phyloP scores from a whole-genome alignment of 2,329 filamentous ascomycete genomes.

The Aspergillus piperis region DNA sequence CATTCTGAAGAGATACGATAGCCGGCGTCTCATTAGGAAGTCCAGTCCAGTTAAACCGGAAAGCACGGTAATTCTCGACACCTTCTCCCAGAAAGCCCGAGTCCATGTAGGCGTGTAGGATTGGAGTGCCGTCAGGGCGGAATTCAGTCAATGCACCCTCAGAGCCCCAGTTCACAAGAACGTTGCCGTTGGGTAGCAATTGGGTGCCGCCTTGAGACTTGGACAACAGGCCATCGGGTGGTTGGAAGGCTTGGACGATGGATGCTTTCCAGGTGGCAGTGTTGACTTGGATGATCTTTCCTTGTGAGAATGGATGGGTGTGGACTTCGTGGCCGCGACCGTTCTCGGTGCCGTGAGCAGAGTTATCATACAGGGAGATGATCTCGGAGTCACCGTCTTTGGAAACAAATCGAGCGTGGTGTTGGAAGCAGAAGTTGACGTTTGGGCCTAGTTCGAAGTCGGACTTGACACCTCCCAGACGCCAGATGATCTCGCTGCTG shows the following conservation, averaged over 20 bases:
- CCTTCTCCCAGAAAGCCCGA: conserved; percentile 32
- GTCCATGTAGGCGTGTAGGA: conserved; percentile 28
- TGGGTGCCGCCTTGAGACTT: conserved; percentile 36
- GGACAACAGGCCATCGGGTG: conserved; percentile 35
- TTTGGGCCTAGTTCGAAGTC: conserved; percentile 30
- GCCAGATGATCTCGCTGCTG: conserved; percentile 39
- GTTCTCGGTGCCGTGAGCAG: conserved; percentile 28
- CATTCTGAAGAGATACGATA: conserved; percentile 26
- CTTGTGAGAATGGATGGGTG: conserved; percentile 12
- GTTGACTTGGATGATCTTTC: too few species aligned
- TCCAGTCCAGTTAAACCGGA: conserved; percentile 39
- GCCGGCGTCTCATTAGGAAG: conserved; percentile 31
- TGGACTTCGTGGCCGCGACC: conserved; percentile 26
- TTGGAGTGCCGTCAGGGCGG: conserved; percentile 27
- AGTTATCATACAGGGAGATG: conserved; percentile 36
- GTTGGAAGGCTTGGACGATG: conserved; percentile 1
- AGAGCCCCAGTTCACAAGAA: conserved; percentile 37
- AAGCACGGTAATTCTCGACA: conserved; percentile 42
- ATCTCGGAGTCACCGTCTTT: conserved; percentile 26
- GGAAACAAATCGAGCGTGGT: conserved; percentile 35
- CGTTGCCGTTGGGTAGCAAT: conserved; percentile 35
- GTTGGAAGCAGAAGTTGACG: conserved; percentile 37
- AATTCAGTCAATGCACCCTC: conserved; percentile 37
- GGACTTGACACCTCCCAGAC: conserved; percentile 34
- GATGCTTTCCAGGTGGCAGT: too few species aligned